phyloP scores from a whole-genome alignment of 257 asterid species.

The Salvia miltiorrhiza region DNA sequence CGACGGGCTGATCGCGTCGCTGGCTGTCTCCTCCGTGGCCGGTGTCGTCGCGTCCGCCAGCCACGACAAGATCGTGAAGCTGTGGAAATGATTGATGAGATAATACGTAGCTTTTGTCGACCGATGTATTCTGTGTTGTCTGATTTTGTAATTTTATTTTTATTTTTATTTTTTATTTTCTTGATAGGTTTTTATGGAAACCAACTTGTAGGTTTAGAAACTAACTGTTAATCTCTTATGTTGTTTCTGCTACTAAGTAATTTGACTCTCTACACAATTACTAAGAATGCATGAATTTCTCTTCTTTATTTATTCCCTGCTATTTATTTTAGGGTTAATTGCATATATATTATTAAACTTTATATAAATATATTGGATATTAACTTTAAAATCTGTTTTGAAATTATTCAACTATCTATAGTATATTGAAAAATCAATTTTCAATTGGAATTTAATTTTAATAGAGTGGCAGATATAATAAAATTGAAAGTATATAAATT shows the following conservation, averaged over 20 bases:
- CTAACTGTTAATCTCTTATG: slow-evolving; percentile 4
- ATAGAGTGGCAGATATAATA: too few relatives aligned
- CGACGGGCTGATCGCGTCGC: slow-evolving; percentile 70
- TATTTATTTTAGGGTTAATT: too few relatives aligned
- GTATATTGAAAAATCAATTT: too few relatives aligned
- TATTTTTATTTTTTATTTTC: background rate
- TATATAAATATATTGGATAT: too few relatives aligned
- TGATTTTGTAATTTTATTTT: slow-evolving; percentile 3
- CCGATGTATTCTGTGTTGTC: background rate
- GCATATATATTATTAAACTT: too few relatives aligned
- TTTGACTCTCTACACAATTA: background rate
- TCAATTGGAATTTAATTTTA: too few relatives aligned
- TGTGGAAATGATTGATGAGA: slow-evolving; percentile 56
- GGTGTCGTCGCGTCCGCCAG: slow-evolving; percentile 95
- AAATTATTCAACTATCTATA: too few relatives aligned
- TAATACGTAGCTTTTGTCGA: background rate
- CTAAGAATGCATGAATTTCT: background rate
- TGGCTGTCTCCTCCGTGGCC: slow-evolving; percentile 68
- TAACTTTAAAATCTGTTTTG: too few relatives aligned
- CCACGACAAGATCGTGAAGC: slow-evolving; percentile 79
- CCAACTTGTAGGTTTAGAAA: slow-evolving; percentile 23
- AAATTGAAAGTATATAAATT: too few relatives aligned
- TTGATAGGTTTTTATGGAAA: slow-evolving; percentile 12
- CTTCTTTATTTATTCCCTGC: background rate
- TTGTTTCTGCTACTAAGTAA: background rate